Evolutionary conservation across 805 yeast genomes (phyloP), one percentile per base, ranked within the genome.

Genomic region (Saccharomycopsis lassenensis): DNA sequence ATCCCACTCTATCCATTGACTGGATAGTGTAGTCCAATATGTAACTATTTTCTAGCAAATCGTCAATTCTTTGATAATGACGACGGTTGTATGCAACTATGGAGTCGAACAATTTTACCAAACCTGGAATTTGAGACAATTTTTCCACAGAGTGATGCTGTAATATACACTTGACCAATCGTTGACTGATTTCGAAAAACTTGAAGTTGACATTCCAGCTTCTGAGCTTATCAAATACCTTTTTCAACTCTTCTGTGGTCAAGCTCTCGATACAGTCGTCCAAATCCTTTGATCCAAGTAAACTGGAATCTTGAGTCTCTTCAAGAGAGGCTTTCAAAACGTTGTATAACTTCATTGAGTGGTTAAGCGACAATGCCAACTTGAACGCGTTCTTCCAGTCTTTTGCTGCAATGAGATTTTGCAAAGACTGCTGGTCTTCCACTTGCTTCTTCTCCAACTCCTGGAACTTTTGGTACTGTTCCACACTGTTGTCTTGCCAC

Each of bases 141-240:
- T 64, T 64, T 14, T 72, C 74, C 21, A 78, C 61, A 15, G 67
- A 61, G 47, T 73, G 72, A 31, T 62, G 63, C 28, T 61, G 57
- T 41, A 91, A 59, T 23, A 89, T 58, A 17, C 82, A 77, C 45
- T 71, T 66, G 35, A 89, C 65, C 28, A 86, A 59, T 40, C 74
- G 75, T 57, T 89, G 98, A 8, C 95, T 82, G 38, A 84, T 70
- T 35, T 70, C 74, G 51, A 83, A 83, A 24, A 84, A 76, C 50
- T 75, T 74, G 36, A 83, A 80, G 55, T 85, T 89, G 30, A 93
- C 78, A 55, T 91, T 91, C 99, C 99, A 91, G 52, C 85, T 94
- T 48, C 96, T 72, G 15, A 87, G 65, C 49, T 94, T 76, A 50
- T 72, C 71, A 55, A 91, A 69, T 17, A 91, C 55, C 8, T 62